Evolutionary conservation across 2,329 filamentous ascomycete genomes (phyloP), one percentile per base, ranked within the genome.

Genomic region (Orbilia oligospora): DNA sequence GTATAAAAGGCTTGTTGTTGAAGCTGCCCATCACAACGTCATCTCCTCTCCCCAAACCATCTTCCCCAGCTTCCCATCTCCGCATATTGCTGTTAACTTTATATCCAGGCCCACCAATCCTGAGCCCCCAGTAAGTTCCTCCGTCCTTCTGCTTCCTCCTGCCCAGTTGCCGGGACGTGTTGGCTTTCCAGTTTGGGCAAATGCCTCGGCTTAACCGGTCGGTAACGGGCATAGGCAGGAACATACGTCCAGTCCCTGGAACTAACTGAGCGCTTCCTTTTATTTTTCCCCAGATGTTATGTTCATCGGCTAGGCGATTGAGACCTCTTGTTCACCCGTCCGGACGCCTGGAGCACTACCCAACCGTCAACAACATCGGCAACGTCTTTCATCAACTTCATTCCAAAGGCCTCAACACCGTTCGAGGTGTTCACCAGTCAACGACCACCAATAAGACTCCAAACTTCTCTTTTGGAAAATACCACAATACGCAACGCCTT

Each of bases 161-260:
- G 20, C 24, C 38, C 44, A 14, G 46, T 67, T 53, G 41, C 30
- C 63, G 44, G 46, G 20, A 27, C 38, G 53, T 61, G 66, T 44
- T 41, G 53, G 73, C 27, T 67, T 63, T 77, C 63, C 41, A n/a
- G 27, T 53, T 65, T 6, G 33, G 68, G 67, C 53, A 72, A 56
- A 63, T 68, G 75, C 75, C 75, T 78, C 75, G 75, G 75, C 68
- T 72, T 46, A 78, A 72, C 63, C 61, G 63, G 61, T 63, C 73
- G 73, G 55, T 30, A 56, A 55, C 58, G 22, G 27, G 8, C 18
- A 44, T 20, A 33, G n/a, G 24, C 24, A 8, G 18, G 8, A 46
- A 18, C n/a, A 9, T 14, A 10, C 16, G 22, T 18, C 22, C 18
- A 6, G 51, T 14, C 12, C 51, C 51, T 27, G 24, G 51, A 36